These are phyloP conservation scores for Pseudocercospora fuligena DNA, from an alignment of 2,329 filamentous ascomycete species.

Conservation along the genomic window DNA sequence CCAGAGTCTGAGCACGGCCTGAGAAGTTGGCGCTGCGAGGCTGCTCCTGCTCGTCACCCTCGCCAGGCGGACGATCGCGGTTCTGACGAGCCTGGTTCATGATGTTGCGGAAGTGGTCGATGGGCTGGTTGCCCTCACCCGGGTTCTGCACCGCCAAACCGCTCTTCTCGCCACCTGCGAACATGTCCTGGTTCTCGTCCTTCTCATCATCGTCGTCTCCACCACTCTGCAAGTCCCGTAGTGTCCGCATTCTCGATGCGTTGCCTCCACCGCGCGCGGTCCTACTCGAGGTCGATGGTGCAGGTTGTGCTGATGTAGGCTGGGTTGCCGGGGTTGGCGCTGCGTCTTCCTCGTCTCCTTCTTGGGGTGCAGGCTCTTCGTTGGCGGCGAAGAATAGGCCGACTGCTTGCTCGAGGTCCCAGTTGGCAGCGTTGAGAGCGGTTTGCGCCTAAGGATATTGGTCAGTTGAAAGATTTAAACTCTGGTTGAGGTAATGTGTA, in stretches of 20 bases:
- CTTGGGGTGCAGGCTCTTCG: conserved; percentile 45
- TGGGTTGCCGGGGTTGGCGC: conserved; percentile 21
- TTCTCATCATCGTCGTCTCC: conserved; percentile 64
- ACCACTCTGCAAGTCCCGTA: conserved; percentile 53
- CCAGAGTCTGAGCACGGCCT: conserved; percentile 75
- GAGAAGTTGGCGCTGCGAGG: conserved; percentile 57
- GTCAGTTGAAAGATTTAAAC: conserved; percentile 9
- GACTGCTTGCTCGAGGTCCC: conserved; percentile 52
- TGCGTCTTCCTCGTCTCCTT: conserved; percentile 38
- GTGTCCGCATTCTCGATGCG: conserved; percentile 45
- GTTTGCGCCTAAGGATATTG: conserved; percentile 47
- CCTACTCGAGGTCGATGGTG: conserved; percentile 24
- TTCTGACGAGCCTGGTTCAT: conserved; percentile 59
- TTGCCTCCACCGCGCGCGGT: conserved; percentile 36
- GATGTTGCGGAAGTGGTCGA: conserved; percentile 57
- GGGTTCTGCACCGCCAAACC: conserved; percentile 71
- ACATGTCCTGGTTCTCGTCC: conserved; percentile 70
- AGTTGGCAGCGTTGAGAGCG: conserved; percentile 50
- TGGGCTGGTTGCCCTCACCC: conserved; percentile 47
- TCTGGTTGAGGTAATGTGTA: conserved; percentile 28
- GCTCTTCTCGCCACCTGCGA: conserved; percentile 85
- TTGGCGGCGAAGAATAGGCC: conserved; percentile 51
- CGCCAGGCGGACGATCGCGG: conserved; percentile 58
- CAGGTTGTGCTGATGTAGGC: conserved; percentile 7
- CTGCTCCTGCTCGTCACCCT: conserved; percentile 54